These are phyloP conservation scores for Pseudomonodictys pantanalensis DNA, from an alignment of 495 filamentous ascomycete genomes.

Conservation along the genomic window DNA sequence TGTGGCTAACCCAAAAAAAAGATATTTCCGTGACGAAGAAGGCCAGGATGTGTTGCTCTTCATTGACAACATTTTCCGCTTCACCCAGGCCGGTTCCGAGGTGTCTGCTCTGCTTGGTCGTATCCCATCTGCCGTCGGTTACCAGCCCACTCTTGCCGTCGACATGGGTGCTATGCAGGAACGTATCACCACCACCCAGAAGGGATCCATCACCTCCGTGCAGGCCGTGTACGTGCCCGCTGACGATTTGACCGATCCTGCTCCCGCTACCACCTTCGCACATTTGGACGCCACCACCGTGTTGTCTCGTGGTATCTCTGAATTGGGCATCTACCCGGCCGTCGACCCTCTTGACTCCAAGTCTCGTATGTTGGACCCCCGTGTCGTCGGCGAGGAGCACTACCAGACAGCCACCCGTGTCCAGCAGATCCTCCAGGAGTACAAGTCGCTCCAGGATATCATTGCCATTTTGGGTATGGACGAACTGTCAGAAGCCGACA, in stretches of 20 bases:
- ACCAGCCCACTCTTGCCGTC: conserved; percentile 98
- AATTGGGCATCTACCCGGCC: conserved; percentile 99
- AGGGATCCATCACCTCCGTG: conserved; percentile 99
- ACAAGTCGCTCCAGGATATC: conserved; percentile 99
- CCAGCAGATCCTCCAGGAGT: conserved; percentile 99
- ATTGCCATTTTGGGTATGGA: conserved; percentile 99
- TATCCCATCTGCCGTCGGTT: conserved; percentile 99
- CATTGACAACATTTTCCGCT: conserved; percentile 99
- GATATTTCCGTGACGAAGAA: conserved; percentile 94
- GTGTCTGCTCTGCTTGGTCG: conserved; percentile 98
- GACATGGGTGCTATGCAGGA: conserved; percentile 99
- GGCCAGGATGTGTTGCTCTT: conserved; percentile 99
- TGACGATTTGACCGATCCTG: conserved; percentile 99
- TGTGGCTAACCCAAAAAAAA: too few relatives aligned
- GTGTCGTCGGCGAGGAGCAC: conserved; percentile 96
- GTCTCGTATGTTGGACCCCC: conserved; percentile 98
- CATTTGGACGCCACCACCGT: conserved; percentile 99
- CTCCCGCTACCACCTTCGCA: conserved; percentile 98
- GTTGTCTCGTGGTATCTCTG: conserved; percentile 99
- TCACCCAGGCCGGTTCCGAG: conserved; percentile 99
- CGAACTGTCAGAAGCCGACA: conserved; percentile 96
- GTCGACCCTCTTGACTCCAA: conserved; percentile 99
- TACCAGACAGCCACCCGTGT: conserved; percentile 91
- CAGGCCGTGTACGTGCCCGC: conserved; percentile 99
- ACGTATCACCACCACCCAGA: conserved; percentile 98